phyloP scores from a whole-genome alignment of 1,284 basidiomycete genomes.

The Pascua guehoae region DNA sequence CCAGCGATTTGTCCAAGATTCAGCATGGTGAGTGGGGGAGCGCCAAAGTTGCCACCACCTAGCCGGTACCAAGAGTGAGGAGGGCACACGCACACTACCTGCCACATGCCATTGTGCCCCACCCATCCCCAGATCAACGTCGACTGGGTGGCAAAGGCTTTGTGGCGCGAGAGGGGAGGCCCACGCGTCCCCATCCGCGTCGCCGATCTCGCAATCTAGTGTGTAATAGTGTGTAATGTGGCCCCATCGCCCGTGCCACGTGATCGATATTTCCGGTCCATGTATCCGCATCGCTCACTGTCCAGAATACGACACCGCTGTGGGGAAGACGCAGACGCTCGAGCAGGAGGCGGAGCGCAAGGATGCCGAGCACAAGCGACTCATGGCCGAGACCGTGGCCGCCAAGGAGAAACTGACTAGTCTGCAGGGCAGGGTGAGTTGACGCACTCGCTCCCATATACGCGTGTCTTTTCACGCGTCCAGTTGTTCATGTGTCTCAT shows the following conservation, averaged over 20 bases:
- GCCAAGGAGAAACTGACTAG: slow-evolving; percentile 30
- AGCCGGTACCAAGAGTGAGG: no score
- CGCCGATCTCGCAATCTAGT: no score
- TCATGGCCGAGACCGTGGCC: slow-evolving; percentile 21
- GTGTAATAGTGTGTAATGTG: no score
- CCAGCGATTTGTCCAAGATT: slow-evolving; percentile 31
- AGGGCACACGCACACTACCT: neutral
- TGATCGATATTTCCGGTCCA: neutral
- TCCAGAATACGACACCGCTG: slow-evolving; percentile 32
- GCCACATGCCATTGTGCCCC: no score
- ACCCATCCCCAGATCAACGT: no score
- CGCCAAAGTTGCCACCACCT: no score
- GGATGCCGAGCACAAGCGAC: slow-evolving; percentile 23
- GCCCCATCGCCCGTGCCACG: neutral
- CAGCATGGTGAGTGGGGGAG: slow-evolving; percentile 25
- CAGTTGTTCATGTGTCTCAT: neutral
- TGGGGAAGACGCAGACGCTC: slow-evolving; percentile 23
- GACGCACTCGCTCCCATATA: neutral
- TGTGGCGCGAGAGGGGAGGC: no score
- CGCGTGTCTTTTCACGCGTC: neutral
- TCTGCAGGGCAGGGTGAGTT: slow-evolving; percentile 23
- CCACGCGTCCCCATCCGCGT: no score
- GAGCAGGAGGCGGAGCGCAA: slow-evolving; percentile 23
- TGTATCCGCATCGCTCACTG: neutral
- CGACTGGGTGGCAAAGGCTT: no score